These are phyloP conservation scores for Lepiota venenata DNA, from an alignment of 768 basidiomycete genomes.

Conservation along the genomic window DNA sequence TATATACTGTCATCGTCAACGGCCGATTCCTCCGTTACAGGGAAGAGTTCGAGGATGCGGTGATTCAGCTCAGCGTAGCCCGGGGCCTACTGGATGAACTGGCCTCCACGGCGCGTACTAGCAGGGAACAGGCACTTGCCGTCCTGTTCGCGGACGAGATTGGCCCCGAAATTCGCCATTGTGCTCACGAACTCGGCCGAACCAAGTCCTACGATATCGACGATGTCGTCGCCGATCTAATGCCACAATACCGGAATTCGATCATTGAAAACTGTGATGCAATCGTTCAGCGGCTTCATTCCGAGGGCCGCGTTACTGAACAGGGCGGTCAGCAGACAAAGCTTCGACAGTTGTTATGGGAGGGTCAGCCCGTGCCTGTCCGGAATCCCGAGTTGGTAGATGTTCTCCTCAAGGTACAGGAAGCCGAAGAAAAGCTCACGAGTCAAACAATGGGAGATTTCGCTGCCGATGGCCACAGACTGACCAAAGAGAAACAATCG, in stretches of 20 bases:
- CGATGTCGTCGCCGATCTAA: conserved; percentile 63
- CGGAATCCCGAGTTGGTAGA: conserved; percentile 91
- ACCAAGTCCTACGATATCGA: conserved; percentile 80
- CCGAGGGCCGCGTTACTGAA: conserved; percentile 33
- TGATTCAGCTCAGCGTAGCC: conserved; percentile 79
- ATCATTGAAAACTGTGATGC: conserved; percentile 63
- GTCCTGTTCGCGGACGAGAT: conserved; percentile 82
- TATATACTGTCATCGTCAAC: conserved; percentile 78
- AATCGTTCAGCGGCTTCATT: conserved; percentile 48
- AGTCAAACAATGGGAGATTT: conserved; percentile 1
- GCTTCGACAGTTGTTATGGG: conserved; percentile 68
- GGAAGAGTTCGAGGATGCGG: conserved; percentile 70
- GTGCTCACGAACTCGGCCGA: conserved; percentile 84
- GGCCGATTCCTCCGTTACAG: conserved; percentile 81
- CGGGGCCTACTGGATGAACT: conserved; percentile 68
- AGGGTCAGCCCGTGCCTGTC: conserved; percentile 78
- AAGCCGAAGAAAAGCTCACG: conserved; percentile 61
- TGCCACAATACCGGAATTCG: conserved; percentile 49
- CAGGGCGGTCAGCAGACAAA: conserved; percentile 45
- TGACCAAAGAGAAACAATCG: conserved; percentile 34
- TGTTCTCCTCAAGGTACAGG: conserved; percentile 79
- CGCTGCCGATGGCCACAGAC: neutral
- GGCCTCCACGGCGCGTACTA: conserved; percentile 58
- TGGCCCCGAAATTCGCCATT: conserved; percentile 88
- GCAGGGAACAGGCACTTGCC: conserved; percentile 85